Base-by-base conservation (phyloP, 2,329 filamentous ascomycete genomes). In the Trichoderma sp. region DNA sequence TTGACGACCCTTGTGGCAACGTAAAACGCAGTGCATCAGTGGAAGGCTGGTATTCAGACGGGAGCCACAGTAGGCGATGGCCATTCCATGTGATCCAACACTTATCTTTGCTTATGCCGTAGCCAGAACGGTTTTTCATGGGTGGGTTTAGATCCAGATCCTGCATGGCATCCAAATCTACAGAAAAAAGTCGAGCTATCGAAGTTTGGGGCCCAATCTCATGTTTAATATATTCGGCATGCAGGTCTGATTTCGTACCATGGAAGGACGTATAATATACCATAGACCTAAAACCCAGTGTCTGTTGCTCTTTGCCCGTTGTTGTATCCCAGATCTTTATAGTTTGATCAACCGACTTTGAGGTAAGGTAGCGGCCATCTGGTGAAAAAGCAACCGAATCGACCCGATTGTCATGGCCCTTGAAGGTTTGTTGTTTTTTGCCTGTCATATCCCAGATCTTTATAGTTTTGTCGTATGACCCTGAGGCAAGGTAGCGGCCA, bases 11-110 rank as follows among this genome's bases (percentile, higher is more conserved):
- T 45, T 18, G 1, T 14, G 2, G 2, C 9, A 2, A 18, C 0
- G 5, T 16, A 6, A 16, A 38, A 16, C 0, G 35, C 8, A 6
- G 6, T 18, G 2, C 6, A 18, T 0, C 1, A 6, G 0, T 0
- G 0, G 0, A n/a, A 45, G 41, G 16, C 3, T 0, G 18, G 3
- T 45, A 45, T 9, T 45, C 41, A 3, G 1, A 16, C 16, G 41
- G 41, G n/a, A 45, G 41, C 41, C 41, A 45, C 7, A 45, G 0
- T 2, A 45, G 9, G 1, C 4, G 4, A 45, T 45, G 7, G 0
- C 4, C 16, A 2, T 45, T 2, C 41, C 41, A 45, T 45, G 16
- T 45, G 1, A 45, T 45, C 41, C 16, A 45, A 4, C 41, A n/a
- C 9, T 45, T 45, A n/a, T 45, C 41, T 1, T 3, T 45, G 3